phyloP scores from a whole-genome alignment of 2,329 filamentous ascomycete genomes.

The Macroventuria anomochaeta region DNA sequence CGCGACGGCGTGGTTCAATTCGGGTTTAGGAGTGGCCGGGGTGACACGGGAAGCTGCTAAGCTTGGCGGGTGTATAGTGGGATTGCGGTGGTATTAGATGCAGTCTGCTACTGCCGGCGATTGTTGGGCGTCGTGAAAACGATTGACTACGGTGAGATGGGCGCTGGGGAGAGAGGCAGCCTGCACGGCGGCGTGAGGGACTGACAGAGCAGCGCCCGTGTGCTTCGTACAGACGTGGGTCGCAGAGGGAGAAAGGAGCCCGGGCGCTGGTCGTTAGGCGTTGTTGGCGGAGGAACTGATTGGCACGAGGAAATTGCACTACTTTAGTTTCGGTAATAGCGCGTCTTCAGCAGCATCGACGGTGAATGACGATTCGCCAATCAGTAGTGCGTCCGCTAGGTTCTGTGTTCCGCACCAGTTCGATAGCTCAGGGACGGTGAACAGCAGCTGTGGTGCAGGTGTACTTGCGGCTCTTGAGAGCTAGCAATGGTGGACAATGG shows the following conservation, averaged over 20 bases:
- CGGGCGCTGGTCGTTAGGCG: constrained; percentile 17
- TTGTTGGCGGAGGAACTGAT: constrained; percentile 17
- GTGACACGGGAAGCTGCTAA: constrained; percentile 19
- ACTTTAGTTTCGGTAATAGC: constrained; percentile 10
- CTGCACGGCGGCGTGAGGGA: constrained; percentile 25
- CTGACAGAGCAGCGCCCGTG: constrained; percentile 20
- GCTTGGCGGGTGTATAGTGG: constrained; percentile 29
- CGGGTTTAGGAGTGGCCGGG: constrained; percentile 27
- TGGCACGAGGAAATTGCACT: constrained; percentile 16
- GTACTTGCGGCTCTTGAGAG: constrained; percentile 1
- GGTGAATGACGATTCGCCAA: constrained; percentile 12
- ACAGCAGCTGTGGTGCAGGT: constrained; percentile 5
- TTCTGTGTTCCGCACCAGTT: constrained; percentile 5
- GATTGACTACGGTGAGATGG: constrained; percentile 50
- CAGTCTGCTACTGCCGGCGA: constrained; percentile 21
- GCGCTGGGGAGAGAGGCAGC: constrained; percentile 25
- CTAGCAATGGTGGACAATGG: background rate
- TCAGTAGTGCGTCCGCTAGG: constrained; percentile 1
- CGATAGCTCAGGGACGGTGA: constrained; percentile 10
- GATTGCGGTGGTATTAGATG: constrained; percentile 24
- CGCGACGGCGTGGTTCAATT: constrained; percentile 14
- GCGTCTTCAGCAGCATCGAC: background rate
- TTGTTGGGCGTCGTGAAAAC: constrained; percentile 36
- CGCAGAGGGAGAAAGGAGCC: constrained; percentile 18
- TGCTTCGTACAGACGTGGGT: constrained; percentile 14